Conservation (phyloP, 2,329 filamentous ascomycete genomes). For the Exophiala viscosa region DNA sequence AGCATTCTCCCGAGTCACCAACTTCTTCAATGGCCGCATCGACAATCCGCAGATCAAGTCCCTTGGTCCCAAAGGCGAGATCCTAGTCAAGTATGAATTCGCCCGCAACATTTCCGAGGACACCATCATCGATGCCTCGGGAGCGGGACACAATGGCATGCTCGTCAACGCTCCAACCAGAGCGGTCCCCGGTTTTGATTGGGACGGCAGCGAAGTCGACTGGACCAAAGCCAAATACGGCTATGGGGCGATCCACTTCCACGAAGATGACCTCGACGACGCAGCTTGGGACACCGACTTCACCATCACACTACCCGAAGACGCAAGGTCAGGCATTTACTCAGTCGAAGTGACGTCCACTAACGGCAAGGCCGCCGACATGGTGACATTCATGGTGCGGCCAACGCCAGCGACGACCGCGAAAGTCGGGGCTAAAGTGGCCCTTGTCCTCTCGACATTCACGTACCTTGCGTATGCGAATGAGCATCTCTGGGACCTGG, state of each 20-base stretch:
- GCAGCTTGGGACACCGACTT: conserved; percentile 37
- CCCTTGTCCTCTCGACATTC: conserved; percentile 36
- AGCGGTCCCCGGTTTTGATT: conserved; percentile 35
- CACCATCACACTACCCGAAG: conserved; percentile 27
- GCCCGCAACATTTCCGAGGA: conserved; percentile 20
- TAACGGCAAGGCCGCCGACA: conserved; percentile 29
- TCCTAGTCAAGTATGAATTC: conserved; percentile 20
- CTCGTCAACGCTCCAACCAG: conserved; percentile 36
- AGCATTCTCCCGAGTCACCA: background rate
- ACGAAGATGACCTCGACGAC: conserved; percentile 40
- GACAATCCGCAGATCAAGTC: background rate
- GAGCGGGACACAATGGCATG: conserved; percentile 28
- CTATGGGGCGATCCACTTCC: conserved; percentile 40
- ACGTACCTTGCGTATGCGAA: conserved; percentile 42
- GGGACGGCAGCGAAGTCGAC: conserved; percentile 32
- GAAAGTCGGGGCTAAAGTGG: conserved; percentile 23
- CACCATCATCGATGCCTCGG: conserved; percentile 32
- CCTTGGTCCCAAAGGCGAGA: background rate
- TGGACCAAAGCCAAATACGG: conserved; percentile 37
- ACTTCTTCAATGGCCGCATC: conserved; percentile 8
- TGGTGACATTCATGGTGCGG: conserved; percentile 37
- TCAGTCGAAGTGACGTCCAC: conserved; percentile 28
- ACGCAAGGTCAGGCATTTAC: conserved; percentile 31
- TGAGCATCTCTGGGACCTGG: conserved; percentile 36
- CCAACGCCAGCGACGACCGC: conserved; percentile 26